Conservation (phyloP, 2,329 filamentous ascomycete species). For the Simplicillium sp. region DNA sequence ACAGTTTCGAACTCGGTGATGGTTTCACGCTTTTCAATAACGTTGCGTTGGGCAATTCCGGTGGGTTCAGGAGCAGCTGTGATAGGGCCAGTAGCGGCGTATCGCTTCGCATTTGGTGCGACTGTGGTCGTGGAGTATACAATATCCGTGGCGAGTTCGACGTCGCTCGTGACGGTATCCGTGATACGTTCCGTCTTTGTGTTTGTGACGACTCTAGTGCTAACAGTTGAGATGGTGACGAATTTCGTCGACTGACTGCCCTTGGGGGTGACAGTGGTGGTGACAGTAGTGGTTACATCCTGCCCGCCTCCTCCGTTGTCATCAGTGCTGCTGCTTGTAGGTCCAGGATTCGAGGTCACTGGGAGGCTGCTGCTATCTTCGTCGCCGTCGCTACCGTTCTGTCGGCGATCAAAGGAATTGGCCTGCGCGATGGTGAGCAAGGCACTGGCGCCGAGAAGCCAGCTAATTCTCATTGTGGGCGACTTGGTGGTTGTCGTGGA, state of each 20-base stretch:
- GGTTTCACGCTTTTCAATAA: constrained; percentile 12
- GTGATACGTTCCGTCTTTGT: not conserved
- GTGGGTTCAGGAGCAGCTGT: not conserved
- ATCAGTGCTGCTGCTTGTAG: not conserved
- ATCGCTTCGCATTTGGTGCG: not conserved
- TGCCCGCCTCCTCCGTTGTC: not conserved
- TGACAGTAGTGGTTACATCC: not conserved
- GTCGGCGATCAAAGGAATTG: no score
- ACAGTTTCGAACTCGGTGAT: constrained; percentile 19
- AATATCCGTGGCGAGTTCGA: not conserved
- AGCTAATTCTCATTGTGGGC: no score
- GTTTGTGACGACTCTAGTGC: not conserved
- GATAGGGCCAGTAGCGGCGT: not conserved
- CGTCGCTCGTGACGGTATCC: not conserved
- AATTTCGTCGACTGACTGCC: not conserved
- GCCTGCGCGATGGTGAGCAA: no score
- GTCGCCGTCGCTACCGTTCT: no score
- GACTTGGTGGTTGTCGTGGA: no score
- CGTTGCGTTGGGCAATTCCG: not conserved
- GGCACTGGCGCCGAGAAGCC: no score
- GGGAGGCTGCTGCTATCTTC: constrained; percentile 2
- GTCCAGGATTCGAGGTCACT: not conserved
- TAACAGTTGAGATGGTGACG: not conserved
- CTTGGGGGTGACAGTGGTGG: not conserved
- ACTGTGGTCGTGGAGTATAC: not conserved